Conservation (phyloP, 208 protist species). For the Acanthamoeba castellanii region DNA sequence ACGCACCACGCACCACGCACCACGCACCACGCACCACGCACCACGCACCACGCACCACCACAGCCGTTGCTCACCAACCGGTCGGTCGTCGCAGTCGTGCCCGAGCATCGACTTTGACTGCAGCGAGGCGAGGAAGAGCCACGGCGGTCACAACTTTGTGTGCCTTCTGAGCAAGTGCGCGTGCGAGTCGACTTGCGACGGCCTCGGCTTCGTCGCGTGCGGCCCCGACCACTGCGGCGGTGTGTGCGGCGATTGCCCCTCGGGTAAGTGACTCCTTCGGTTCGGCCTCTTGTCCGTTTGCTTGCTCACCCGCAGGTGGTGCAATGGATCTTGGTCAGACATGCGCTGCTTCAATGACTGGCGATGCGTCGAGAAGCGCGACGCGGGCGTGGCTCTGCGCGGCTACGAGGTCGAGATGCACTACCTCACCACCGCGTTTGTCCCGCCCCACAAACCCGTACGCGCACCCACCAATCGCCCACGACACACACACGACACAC, state of each 20-base stretch:
- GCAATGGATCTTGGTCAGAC: neutral
- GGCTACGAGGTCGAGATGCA: slow-evolving; percentile 16
- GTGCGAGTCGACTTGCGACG: slow-evolving; percentile 20
- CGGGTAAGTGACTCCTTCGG: neutral
- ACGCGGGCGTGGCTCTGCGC: neutral
- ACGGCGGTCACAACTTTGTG: slow-evolving; percentile 41
- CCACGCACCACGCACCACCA: too few species aligned
- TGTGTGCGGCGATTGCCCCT: neutral
- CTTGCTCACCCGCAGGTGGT: too few species aligned
- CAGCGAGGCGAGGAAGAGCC: neutral
- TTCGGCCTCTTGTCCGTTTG: too few species aligned
- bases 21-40: too few species aligned
- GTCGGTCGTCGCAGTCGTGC: neutral
- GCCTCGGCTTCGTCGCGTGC: neutral
- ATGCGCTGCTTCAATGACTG: slow-evolving; percentile 72
- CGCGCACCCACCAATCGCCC: too few species aligned
- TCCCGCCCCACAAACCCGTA: too few species aligned
- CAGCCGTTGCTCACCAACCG: neutral
- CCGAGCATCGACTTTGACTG: slow-evolving; percentile 61
- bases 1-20: too few species aligned
- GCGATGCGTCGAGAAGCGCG: slow-evolving; percentile 29
- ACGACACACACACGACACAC: neutral
- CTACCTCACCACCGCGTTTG: slow-evolving; percentile 8
- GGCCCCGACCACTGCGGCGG: slow-evolving; percentile 8
- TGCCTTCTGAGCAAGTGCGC: neutral